Evolutionary conservation across 768 basidiomycete genomes (phyloP).

Genomic region (Baorangia bicolor): DNA sequence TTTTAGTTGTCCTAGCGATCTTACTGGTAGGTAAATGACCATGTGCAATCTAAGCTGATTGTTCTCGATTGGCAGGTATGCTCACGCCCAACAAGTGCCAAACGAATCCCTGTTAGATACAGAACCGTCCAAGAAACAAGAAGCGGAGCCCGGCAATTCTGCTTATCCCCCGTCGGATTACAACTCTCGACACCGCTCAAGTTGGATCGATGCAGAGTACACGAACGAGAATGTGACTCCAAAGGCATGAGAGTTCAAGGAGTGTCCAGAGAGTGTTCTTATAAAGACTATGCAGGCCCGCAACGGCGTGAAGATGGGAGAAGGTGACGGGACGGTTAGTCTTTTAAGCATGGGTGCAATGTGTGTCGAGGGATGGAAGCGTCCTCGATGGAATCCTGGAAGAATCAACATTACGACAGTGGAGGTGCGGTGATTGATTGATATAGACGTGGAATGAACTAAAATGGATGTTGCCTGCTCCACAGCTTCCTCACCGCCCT

Average conservation of each 20-base stretch:
- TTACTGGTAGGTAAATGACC: constrained; percentile 58
- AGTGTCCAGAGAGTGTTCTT: background rate
- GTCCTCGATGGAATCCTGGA: constrained; percentile 86
- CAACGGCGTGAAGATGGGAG: constrained; percentile 89
- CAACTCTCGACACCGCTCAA: constrained; percentile 49
- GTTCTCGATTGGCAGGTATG: constrained; percentile 51
- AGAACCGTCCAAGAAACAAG: constrained; percentile 44
- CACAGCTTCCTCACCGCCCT: constrained; percentile 78
- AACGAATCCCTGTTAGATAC: constrained; percentile 55
- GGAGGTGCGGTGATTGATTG: constrained; percentile 54
- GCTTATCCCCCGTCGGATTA: constrained; percentile 49
- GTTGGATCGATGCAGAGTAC: constrained; percentile 86
- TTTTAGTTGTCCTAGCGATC: constrained; percentile 55
- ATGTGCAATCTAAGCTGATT: background rate
- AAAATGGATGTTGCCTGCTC: constrained; percentile 8
- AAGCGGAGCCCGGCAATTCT: constrained; percentile 42
- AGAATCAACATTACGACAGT: constrained; percentile 85
- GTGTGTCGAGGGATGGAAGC: constrained; percentile 95
- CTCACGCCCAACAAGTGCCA: constrained; percentile 64
- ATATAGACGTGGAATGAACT: constrained; percentile 1
- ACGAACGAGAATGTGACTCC: constrained; percentile 61
- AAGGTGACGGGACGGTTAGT: constrained; percentile 94
- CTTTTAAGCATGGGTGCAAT: constrained; percentile 88
- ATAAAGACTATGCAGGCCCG: constrained; percentile 42
- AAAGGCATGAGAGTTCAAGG: constrained; percentile 39